Evolutionary conservation across 805 yeast genomes (phyloP).

Genomic region (Lipomyces starkeyi): DNA sequence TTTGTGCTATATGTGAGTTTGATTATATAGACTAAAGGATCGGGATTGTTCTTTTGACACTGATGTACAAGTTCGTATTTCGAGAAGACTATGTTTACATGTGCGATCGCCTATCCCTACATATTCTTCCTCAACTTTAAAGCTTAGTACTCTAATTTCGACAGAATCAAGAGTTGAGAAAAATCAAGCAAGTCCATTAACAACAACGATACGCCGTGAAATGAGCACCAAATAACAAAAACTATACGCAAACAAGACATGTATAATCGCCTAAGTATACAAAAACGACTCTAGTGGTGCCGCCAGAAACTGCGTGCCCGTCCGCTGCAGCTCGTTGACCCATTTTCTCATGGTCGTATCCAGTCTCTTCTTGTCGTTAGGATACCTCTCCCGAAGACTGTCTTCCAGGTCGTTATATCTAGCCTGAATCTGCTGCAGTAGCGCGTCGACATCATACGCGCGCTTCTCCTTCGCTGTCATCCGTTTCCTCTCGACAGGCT

Average conservation of each 20-base stretch:
- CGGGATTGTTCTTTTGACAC: not conserved
- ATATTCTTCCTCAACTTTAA: not conserved
- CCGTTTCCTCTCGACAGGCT: slow-evolving; percentile 17
- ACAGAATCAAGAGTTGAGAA: not conserved
- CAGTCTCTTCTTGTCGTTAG: slow-evolving; percentile 21
- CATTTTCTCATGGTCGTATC: slow-evolving; percentile 31
- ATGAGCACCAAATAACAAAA: not conserved
- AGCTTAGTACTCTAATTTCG: not conserved
- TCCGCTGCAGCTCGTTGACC: slow-evolving; percentile 22
- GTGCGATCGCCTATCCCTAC: too few species aligned
- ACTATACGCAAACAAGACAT: not conserved
- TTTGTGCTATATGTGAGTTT: not conserved
- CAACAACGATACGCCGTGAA: not conserved
- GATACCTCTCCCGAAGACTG: slow-evolving; percentile 6
- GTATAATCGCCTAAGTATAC: slow-evolving; percentile 10
- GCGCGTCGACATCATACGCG: slow-evolving; percentile 20
- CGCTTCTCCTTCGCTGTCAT: slow-evolving; percentile 27
- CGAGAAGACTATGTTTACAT: not conserved
- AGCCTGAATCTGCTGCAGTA: slow-evolving; percentile 6
- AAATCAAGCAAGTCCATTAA: not conserved
- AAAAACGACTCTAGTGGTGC: slow-evolving; percentile 17
- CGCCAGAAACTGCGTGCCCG: slow-evolving; percentile 6
- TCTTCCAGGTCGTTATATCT: slow-evolving; percentile 24
- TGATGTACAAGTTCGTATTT: not conserved
- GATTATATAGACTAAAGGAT: not conserved